Conservation (phyloP, 306 rosid species). For the Myrica gale region DNA sequence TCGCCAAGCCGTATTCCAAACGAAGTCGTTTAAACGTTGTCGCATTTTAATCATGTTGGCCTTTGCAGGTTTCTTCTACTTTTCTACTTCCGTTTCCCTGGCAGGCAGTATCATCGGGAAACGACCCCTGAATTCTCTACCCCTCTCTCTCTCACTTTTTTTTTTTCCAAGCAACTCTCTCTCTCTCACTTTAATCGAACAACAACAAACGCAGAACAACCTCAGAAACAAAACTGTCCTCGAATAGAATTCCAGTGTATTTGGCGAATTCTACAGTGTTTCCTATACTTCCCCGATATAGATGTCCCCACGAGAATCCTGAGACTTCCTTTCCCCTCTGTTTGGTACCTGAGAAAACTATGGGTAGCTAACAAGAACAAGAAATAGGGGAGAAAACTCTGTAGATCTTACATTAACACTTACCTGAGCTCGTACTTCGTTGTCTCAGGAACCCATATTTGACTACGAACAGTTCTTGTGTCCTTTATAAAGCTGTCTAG, state of each 20-base stretch:
- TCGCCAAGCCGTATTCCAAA: neutral
- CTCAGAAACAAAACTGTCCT: conserved; percentile 25
- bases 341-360: conserved; percentile 43
- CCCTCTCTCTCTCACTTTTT: neutral
- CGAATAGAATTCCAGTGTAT: conserved; percentile 28
- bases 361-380: conserved; percentile 1
- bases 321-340: conserved; percentile 9
- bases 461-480: conserved; percentile 15
- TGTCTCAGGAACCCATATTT: conserved; percentile 27
- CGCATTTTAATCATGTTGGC: neutral
- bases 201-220: neutral
- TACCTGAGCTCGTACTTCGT: neutral
- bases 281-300: conserved; percentile 27
- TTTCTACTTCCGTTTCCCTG: neutral
- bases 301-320: conserved; percentile 39
- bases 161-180: too few species aligned
- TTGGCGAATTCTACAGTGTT: conserved; percentile 29
- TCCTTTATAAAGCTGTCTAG: neutral
- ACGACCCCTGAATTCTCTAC: neutral
- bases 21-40: conserved; percentile 19
- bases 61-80: neutral
- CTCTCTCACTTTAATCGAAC: neutral
- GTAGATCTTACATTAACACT: too few species aligned
- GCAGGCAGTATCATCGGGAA: conserved; percentile 27
- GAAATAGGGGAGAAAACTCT: neutral